Evolutionary conservation across 768 basidiomycete genomes (phyloP), one percentile per base, ranked within the genome.

Genomic region (Strobilomyces confusus): DNA sequence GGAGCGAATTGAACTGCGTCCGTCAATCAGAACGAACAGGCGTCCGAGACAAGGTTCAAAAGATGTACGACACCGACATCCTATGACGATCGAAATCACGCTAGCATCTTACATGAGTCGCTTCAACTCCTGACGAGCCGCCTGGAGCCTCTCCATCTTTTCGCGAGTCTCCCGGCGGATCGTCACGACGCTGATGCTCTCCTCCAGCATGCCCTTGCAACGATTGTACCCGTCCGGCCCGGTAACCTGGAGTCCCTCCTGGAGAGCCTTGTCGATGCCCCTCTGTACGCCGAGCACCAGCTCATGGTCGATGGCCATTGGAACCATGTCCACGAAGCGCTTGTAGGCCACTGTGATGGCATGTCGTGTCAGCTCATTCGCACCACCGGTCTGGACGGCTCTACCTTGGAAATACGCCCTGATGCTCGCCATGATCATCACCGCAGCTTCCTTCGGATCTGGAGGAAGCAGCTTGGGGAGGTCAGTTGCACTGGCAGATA

Each of bases 371-470:
- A 44, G 22, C 30, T 23, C 3, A 42, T 47, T 17, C 40, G 47
- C 25, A 29, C 23, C 9, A 17, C 9, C 4, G n/a, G 13, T 20
- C 2, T 4, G n/a, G 11, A 14, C 9, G 12, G 33, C 42, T 29
- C n/a, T 60, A 86, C 88, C 87, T 75, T 88, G 84, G 65, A 88
- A 89, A 58, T 89, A 88, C 0, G 83, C 86, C 5, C 84, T 74
- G 1, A 87, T 84, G 51, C 82, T 78, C 0, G 84, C 84, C 85
- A 89, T 88, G 59, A 89, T 85, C 4, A 67, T 59, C 17, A 89
- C 58, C 0, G 82, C 82, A 0, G 78, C 75, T 34, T 82, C 83
- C 73, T 75, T 77, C 2, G 69, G 69, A 54, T 86, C 83, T 0
- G 72, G 52, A 0, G 79, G 76, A 4, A 83, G 70, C 0, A 87